Evolutionary conservation across 768 basidiomycete genomes (phyloP), one percentile per base, ranked within the genome.

Genomic region (Roridomyces roridus): DNA sequence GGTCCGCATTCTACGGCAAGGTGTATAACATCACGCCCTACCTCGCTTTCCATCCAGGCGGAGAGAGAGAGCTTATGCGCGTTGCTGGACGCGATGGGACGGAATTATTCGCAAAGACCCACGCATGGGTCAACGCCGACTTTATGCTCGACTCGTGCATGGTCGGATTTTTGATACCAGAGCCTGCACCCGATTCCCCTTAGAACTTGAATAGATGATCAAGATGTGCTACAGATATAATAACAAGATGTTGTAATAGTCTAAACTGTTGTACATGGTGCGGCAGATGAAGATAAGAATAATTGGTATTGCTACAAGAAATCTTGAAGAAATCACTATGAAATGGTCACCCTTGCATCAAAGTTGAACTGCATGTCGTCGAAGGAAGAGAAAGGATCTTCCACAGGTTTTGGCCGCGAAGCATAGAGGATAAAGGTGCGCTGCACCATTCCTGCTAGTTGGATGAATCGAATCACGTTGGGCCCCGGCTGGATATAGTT

Each of bases 21-120:
- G 95, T 99, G 17, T 99, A 99, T 75, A 98, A 98, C 68, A 92
- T 99, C 46, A 95, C 94, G 3, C 85, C 91, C 0, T 99, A 97
- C 73, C 73, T 97, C 6, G 76, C 87, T 3, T 99, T 88, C 66
- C 96, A 98, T 72, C 96, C 96, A 1, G 96, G 96, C 6, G 96
- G 96, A 14, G 94, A 90, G 76, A 88, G 87, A 62, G 94, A 98
- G 69, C 78, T 99, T 40, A 91, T 99, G 93, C 84, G 96, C 18
- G 91, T 91, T 20, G 97, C 96, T 9, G 97, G 97, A 1, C 80
- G 94, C 52, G 97, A 99, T 67, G 97, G 96, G 12, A 94, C 95
- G 0, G 90, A 92, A 68, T 80, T 99, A 11, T 98, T 99, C 66
- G 89, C 90, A 42, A 73, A 84, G 21, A 98, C 96, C 0, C 96